Conservation (phyloP, 495 filamentous ascomycete species). For the Letharia lupina region DNA sequence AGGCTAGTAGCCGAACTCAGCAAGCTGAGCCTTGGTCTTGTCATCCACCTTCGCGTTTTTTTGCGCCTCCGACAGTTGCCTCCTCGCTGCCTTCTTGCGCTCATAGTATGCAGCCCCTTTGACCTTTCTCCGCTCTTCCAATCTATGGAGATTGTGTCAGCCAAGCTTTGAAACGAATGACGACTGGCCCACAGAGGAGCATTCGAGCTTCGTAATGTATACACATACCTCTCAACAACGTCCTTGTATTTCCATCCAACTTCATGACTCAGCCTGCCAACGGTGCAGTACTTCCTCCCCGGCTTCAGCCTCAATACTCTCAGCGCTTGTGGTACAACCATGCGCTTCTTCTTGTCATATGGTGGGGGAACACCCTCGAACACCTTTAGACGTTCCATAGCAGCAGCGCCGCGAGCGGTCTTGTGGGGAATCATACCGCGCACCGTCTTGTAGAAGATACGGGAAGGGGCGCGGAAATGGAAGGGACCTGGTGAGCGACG, state of each 20-base stretch:
- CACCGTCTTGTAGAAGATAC: slow-evolving; percentile 99
- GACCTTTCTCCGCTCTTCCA: slow-evolving; percentile 98
- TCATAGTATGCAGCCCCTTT: slow-evolving; percentile 99
- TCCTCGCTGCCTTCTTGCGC: slow-evolving; percentile 92
- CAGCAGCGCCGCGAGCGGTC: slow-evolving; percentile 92
- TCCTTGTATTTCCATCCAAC: slow-evolving; percentile 99
- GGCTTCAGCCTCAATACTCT: slow-evolving; percentile 91
- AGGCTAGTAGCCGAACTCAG: slow-evolving; percentile 60
- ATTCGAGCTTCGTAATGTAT: slow-evolving; percentile 4
- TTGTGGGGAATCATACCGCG: slow-evolving; percentile 99
- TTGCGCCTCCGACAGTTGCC: slow-evolving; percentile 82
- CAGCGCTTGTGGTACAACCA: slow-evolving; percentile 97
- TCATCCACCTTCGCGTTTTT: slow-evolving; percentile 82
- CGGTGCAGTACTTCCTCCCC: slow-evolving; percentile 98
- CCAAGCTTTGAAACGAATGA: slow-evolving; percentile 9
- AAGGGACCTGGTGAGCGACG: slow-evolving; percentile 63
- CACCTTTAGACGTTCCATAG: slow-evolving; percentile 95
- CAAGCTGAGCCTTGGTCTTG: slow-evolving; percentile 61
- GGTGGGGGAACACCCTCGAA: slow-evolving; percentile 99
- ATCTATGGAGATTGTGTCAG: slow-evolving; percentile 43
- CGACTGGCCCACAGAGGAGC: slow-evolving; percentile 1
- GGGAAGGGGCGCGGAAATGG: slow-evolving; percentile 97
- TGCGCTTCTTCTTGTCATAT: slow-evolving; percentile 99
- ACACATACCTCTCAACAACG: slow-evolving; percentile 79
- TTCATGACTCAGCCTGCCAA: slow-evolving; percentile 94